Conservation (phyloP, 306 rosid genomes). For the Sesbania bispinosa region DNA sequence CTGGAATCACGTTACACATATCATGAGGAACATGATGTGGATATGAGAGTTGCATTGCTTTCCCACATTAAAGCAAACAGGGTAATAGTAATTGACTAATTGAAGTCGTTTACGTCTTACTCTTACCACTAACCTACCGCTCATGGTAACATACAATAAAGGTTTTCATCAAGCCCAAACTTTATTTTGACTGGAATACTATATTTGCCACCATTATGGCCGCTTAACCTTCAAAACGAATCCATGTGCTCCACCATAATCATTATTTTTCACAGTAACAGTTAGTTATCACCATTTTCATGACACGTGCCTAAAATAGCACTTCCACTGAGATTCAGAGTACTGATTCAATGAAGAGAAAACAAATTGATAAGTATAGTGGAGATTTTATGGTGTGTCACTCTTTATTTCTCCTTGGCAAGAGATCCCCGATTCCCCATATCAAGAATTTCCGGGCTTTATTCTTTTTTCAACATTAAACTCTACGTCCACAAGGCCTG, state of each 20-base stretch:
- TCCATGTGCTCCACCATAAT: neutral
- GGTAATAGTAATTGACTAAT: too few relatives aligned
- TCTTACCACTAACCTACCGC: neutral
- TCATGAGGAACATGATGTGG: too few relatives aligned
- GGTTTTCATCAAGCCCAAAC: too few relatives aligned
- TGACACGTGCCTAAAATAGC: neutral
- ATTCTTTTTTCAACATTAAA: constrained; percentile 65
- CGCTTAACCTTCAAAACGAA: too few relatives aligned
- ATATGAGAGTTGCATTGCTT: too few relatives aligned
- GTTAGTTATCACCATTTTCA: neutral
- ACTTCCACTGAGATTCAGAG: neutral
- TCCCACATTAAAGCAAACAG: too few relatives aligned
- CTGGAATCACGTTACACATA: too few relatives aligned
- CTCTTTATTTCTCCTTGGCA: neutral
- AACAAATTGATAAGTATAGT: neutral
- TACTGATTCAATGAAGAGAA: constrained; percentile 8
- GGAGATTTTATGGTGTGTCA: neutral
- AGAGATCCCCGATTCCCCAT: neutral
- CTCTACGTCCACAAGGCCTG: constrained; percentile 64
- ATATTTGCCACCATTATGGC: neutral
- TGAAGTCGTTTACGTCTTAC: too few relatives aligned
- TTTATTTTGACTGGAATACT: neutral
- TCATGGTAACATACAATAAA: neutral
- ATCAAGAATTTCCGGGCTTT: constrained; percentile 28
- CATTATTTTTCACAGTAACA: neutral